Evolutionary conservation across 768 basidiomycete genomes (phyloP).

Genomic region (Termitomyces sp.): DNA sequence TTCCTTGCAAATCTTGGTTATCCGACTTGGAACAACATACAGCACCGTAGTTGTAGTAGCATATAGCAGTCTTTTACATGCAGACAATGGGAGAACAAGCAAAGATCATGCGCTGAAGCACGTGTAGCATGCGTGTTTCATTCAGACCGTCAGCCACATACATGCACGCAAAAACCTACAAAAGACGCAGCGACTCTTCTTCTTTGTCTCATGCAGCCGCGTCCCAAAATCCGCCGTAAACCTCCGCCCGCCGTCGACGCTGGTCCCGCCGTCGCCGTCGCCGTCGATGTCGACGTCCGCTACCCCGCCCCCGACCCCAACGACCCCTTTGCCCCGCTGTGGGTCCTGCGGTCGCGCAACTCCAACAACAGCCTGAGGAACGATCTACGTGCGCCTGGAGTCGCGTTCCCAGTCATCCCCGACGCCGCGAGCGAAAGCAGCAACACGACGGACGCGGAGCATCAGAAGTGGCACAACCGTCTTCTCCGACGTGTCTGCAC

Average conservation of each 20-base stretch:
- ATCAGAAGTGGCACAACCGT: not conserved
- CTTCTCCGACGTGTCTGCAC: not conserved
- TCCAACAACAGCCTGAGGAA: too few species aligned
- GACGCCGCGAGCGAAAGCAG: not conserved
- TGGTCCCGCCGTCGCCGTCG: conserved; percentile 29
- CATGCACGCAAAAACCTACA: not conserved
- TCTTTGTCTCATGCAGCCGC: not conserved
- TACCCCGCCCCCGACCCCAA: conserved; percentile 65
- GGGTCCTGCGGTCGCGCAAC: conserved; percentile 56
- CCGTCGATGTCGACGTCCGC: conserved; percentile 17
- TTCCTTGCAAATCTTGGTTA: too few species aligned
- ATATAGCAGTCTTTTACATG: too few species aligned
- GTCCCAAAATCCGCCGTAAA: conserved; percentile 44
- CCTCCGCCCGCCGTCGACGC: conserved; percentile 46
- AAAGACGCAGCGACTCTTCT: not conserved
- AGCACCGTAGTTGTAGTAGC: too few species aligned
- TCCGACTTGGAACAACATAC: too few species aligned
- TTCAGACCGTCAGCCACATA: not conserved
- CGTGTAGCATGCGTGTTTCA: not conserved
- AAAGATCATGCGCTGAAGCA: too few species aligned
- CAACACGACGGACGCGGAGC: not conserved
- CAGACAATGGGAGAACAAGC: too few species aligned
- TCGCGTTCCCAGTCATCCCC: not conserved
- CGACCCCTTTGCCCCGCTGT: conserved; percentile 69
- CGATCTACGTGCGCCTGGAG: conserved; percentile 15